Evolutionary conservation across 2,329 filamentous ascomycete genomes (phyloP).

Genomic region (Coniochaeta sp.): DNA sequence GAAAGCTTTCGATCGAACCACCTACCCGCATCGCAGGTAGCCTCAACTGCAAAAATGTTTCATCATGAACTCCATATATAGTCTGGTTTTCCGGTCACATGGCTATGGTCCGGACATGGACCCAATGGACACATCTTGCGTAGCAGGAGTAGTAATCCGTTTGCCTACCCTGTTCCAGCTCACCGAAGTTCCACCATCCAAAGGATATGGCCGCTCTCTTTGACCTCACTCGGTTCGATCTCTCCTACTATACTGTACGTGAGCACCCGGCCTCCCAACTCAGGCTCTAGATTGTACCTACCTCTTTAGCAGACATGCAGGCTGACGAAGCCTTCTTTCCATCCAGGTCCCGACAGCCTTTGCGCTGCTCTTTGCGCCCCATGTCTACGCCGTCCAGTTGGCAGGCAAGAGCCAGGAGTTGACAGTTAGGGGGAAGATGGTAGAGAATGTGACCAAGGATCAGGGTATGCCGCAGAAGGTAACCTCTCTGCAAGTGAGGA

Average conservation of each 20-base stretch:
- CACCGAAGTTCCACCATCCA: background rate
- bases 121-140: background rate
- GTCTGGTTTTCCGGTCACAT: background rate
- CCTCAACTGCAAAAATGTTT: too few species aligned
- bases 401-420: constrained; percentile 26
- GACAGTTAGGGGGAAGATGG: constrained; percentile 13
- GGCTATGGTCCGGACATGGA: background rate
- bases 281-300: background rate
- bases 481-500: too few species aligned
- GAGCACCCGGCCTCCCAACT: background rate
- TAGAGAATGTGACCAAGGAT: too few species aligned
- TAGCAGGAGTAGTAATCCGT: background rate
- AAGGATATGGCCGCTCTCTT: background rate
- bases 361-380: constrained; percentile 16
- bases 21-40: background rate
- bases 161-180: background rate
- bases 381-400: too few species aligned
- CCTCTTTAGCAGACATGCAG: background rate
- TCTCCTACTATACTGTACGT: background rate
- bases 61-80: background rate
- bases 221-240: background rate
- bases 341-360: constrained; percentile 32
- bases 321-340: background rate
- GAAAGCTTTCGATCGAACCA: background rate
- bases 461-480: too few species aligned